Conservation (phyloP, 768 basidiomycete species). For the Boletus vermiculosoides region DNA sequence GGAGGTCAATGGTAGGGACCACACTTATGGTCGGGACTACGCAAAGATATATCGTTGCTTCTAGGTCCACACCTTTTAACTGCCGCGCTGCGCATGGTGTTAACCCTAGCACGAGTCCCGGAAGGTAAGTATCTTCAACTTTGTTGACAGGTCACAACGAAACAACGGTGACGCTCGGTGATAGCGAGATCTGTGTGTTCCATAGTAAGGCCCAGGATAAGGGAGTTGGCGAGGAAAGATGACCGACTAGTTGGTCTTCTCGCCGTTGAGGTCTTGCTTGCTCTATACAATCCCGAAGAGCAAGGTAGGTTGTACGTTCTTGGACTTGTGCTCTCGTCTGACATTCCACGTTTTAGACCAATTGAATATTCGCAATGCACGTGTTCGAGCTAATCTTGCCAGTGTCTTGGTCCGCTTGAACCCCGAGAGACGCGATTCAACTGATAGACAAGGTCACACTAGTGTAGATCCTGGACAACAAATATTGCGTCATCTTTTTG, state of each 20-base stretch:
- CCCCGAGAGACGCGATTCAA: not conserved
- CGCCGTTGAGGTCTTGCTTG: conserved; percentile 21
- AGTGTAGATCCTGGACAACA: not conserved
- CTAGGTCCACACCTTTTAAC: conserved; percentile 11
- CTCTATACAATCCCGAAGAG: conserved; percentile 5
- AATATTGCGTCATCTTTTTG: conserved; percentile 14
- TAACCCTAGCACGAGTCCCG: conserved; percentile 16
- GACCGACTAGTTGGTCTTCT: conserved; percentile 16
- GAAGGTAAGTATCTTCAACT: conserved; percentile 11
- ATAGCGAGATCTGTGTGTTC: not conserved
- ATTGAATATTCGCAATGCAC: conserved; percentile 5
- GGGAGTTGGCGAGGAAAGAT: conserved; percentile 10
- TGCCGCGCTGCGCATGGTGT: conserved; percentile 20
- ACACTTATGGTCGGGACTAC: too few species aligned
- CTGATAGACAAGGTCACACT: not conserved
- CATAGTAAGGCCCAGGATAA: conserved; percentile 14
- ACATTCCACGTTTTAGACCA: not conserved
- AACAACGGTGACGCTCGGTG: not conserved
- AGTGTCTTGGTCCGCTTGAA: conserved; percentile 10
- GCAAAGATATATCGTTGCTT: not conserved
- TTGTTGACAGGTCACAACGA: not conserved
- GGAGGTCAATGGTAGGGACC: conserved; percentile 11
- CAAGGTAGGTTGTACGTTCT: not conserved
- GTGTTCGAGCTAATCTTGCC: conserved; percentile 20
- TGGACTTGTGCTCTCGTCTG: not conserved